A percentile compares a stretch with the other conserved stretches of the same genome.
phyloP scores from a whole-genome alignment of 2,329 filamentous ascomycete species.

The Plenodomus lindquistii region DNA sequence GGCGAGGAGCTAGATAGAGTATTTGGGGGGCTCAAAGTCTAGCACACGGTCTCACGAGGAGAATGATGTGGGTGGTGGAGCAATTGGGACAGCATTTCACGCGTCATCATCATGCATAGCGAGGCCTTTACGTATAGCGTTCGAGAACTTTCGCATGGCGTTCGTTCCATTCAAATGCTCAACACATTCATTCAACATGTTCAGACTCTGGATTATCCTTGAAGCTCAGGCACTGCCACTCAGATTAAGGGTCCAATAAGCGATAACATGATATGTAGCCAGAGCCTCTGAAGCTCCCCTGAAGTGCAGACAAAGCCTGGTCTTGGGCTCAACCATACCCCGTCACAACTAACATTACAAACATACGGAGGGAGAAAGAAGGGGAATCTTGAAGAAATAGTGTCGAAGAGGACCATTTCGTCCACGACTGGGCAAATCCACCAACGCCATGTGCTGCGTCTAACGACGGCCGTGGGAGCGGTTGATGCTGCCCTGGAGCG shows the following conservation, averaged over 20 bases:
- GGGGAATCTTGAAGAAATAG: conserved; percentile 47
- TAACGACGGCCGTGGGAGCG: conserved; percentile 93
- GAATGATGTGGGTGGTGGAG: no score
- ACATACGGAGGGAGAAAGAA: conserved; percentile 45
- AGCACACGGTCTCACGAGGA: no score
- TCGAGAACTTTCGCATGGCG: no score
- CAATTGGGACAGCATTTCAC: not conserved
- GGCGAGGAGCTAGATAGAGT: conserved; percentile 65
- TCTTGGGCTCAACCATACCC: not conserved
- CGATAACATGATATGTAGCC: conserved; percentile 17
- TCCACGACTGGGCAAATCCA: conserved; percentile 6
- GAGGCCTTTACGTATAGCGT: no score
- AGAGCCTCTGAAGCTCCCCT: conserved; percentile 11
- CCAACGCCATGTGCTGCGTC: conserved; percentile 12
- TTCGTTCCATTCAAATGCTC: no score
- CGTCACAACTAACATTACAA: conserved; percentile 42
- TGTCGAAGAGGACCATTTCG: conserved; percentile 20
- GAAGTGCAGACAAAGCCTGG: not conserved
- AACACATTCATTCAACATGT: no score
- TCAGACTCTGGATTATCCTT: not conserved
- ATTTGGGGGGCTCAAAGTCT: conserved; percentile 65
- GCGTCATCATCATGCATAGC: not conserved
- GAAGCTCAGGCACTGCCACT: not conserved
- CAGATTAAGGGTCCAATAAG: conserved; percentile 12
- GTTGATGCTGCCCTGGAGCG: conserved; percentile 85